A percentile compares a stretch with the other conserved stretches of the same genome.
Evolutionary conservation across 1,284 basidiomycete genomes (phyloP).

Genomic region (Sporisorium graminicola): DNA sequence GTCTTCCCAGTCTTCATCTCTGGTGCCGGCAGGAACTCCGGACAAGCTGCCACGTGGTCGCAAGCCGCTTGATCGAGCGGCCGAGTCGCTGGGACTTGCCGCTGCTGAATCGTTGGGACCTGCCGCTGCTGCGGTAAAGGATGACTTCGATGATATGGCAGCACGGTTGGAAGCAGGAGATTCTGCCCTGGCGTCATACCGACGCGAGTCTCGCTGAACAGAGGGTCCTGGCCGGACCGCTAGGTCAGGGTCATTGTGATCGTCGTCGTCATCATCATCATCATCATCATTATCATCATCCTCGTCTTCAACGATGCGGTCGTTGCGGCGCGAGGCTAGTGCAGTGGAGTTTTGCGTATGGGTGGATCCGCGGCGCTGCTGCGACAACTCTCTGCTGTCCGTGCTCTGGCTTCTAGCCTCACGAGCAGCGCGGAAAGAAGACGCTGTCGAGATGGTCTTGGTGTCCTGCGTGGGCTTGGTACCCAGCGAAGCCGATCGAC

Average conservation of each 20-base stretch:
- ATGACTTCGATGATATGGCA: neutral
- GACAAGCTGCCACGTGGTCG: neutral
- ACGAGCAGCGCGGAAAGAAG: constrained; percentile 20
- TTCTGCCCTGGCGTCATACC: constrained; percentile 1
- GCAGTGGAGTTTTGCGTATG: constrained; percentile 15
- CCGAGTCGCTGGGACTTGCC: neutral
- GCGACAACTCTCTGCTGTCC: constrained; percentile 8
- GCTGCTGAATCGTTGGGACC: too few relatives aligned
- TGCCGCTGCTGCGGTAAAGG: neutral
- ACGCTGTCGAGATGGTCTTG: constrained; percentile 30
- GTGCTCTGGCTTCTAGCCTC: constrained; percentile 32
- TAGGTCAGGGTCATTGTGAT: constrained; percentile 1
- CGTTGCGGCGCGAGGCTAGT: constrained; percentile 2
- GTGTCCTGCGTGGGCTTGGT: constrained; percentile 26
- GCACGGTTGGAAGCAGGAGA: constrained; percentile 5
- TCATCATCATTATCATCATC: constrained; percentile 15
- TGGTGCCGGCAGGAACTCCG: neutral
- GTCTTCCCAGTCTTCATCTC: constrained; percentile 47
- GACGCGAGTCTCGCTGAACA: constrained; percentile 1
- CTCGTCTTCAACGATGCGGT: constrained; percentile 17
- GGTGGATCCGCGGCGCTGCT: constrained; percentile 22
- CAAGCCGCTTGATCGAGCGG: neutral
- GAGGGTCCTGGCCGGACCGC: constrained; percentile 10
- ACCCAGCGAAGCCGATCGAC: constrained; percentile 29
- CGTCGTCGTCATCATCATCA: constrained; percentile 11